Base-by-base conservation (phyloP, 805 yeast species). In the Teunomyces panamensis region DNA sequence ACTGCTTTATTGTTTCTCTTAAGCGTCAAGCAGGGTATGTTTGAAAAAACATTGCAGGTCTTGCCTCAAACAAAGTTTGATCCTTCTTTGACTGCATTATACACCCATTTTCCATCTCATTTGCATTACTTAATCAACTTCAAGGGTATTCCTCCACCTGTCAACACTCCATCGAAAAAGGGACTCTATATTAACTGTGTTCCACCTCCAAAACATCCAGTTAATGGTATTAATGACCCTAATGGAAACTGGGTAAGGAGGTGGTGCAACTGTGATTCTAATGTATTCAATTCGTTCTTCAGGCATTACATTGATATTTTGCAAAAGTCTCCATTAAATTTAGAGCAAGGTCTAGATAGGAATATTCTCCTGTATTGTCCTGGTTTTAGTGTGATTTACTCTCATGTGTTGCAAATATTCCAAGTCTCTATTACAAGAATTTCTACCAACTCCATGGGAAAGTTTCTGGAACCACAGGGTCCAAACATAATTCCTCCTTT, bases 181-280 rank as follows among this genome's bases (percentile, higher is more conserved):
- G 57, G 63, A 32, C 49, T 41, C 8, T 59, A 56, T 36, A 49
- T 71, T 34, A 73, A 72, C 52, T 63, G 73, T 44, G 56, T 71
- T 30, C 61, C 66, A 3, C 72, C 76, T 5, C 78, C 78, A 0
- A 56, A 57, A 37, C 73, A 68, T 44, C 77, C 77, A 3, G 77
- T 73, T 2, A 50, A 55, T 29, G 83, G 84, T 6, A 78, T 81
- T 41, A 58, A 70, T 10, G 83, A 83, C 50, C 81, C 87, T 7
- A 75, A 68, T 49, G 87, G 85, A 5, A 57, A 71, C 24, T 83
- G 89, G 89, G 84, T 81, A 8, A 67, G 74, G 48, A 68, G 82
- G 53, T 84, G 88, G 88, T 71, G 76, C 46, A 67, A 74, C 44
- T 65, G 76, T 48, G 85, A 81, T 51, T 69, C 80, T 46, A 84